These are phyloP conservation scores for Triticum aestivum DNA, from an alignment of 176 grass and related monocot genomes.

Conservation along the genomic window DNA sequence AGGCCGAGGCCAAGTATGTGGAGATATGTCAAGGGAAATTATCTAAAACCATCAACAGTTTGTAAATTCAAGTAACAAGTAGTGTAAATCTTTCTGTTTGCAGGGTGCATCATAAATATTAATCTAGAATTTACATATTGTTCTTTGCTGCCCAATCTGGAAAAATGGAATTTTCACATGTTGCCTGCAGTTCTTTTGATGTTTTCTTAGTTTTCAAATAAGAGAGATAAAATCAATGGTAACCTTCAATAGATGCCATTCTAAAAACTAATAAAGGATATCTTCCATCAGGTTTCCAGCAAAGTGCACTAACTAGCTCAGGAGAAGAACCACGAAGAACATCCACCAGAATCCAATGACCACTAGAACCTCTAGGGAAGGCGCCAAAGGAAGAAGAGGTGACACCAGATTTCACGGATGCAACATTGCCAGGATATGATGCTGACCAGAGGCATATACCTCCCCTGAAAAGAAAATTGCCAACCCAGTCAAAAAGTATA, in stretches of 20 bases:
- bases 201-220: conserved; percentile 12
- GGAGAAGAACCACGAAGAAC: conserved; percentile 52
- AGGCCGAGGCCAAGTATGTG: conserved; percentile 92
- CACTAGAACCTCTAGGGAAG: conserved; percentile 65
- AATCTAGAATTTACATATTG: neutral
- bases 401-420: conserved; percentile 63
- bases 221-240: conserved; percentile 7
- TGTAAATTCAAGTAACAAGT: neutral
- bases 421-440: conserved; percentile 83
- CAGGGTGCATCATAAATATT: neutral
- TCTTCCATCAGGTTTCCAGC: conserved; percentile 92
- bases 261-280: conserved; percentile 69
- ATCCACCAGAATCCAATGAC: conserved; percentile 82
- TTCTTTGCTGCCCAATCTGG: neutral
- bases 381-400: conserved; percentile 49
- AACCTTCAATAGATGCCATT: neutral
- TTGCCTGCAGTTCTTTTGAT: neutral
- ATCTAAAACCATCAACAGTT: conserved; percentile 14
- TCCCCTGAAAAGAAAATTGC: conserved; percentile 49
- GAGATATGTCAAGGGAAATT: conserved; percentile 62
- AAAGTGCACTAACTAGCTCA: conserved; percentile 71
- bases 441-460: conserved; percentile 96
- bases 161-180: neutral
- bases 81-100: conserved; percentile 6
- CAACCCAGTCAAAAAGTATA: conserved; percentile 2